Evolutionary conservation across 441 rosid species (phyloP).

Genomic region (Populus tomentosa): DNA sequence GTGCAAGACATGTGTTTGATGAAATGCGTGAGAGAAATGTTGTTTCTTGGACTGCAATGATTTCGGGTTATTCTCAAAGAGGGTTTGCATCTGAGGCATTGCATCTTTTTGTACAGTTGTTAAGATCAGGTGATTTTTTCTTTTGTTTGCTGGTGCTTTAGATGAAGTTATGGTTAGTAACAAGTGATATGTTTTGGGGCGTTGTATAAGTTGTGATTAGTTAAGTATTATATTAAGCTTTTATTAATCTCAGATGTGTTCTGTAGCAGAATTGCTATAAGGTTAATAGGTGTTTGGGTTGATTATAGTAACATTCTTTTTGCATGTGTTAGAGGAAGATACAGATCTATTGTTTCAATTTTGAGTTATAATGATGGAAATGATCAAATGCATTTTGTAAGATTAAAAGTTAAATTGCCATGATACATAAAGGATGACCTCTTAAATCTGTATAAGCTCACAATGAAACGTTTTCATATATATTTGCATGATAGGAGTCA

Average conservation of each 20-base stretch:
- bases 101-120: slow-evolving; percentile 56
- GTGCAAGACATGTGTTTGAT: slow-evolving; percentile 58
- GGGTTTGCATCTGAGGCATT: slow-evolving; percentile 51
- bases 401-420: neutral
- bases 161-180: neutral
- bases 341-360: neutral
- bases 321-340: neutral
- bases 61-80: slow-evolving; percentile 54
- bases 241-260: neutral
- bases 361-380: neutral
- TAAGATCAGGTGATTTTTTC: slow-evolving; percentile 51
- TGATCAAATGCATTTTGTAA: neutral
- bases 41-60: slow-evolving; percentile 81
- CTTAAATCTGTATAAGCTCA: neutral
- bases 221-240: neutral
- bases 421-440: neutral
- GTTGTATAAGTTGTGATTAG: neutral
- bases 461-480: neutral
- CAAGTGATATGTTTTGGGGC: neutral
- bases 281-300: neutral
- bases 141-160: neutral
- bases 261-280: neutral
- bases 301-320: neutral
- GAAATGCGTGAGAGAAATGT: slow-evolving; percentile 40
- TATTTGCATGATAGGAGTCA: neutral